These are phyloP conservation scores for Quercus ilex DNA, from an alignment of 306 rosid genomes.

Conservation along the genomic window DNA sequence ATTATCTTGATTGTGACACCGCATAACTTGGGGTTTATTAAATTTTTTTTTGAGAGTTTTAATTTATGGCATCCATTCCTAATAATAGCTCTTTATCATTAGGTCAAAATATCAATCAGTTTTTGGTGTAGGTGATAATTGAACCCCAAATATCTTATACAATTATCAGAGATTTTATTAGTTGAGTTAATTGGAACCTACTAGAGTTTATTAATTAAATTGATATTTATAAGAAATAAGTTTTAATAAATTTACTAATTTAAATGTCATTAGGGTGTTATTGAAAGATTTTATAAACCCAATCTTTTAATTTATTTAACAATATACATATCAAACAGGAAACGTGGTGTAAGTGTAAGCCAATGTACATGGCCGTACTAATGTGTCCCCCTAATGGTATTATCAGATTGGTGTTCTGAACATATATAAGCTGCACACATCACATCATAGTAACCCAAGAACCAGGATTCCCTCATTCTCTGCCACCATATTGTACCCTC, in stretches of 20 bases:
- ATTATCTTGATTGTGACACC: slow-evolving; percentile 39
- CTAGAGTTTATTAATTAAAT: too few relatives aligned
- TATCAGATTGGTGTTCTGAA: slow-evolving; percentile 4
- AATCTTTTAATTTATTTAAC: background rate
- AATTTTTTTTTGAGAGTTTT: too few relatives aligned
- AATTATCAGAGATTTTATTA: accelerated
- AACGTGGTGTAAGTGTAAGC: background rate
- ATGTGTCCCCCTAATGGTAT: slow-evolving; percentile 36
- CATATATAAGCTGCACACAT: slow-evolving; percentile 16
- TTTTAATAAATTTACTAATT: background rate
- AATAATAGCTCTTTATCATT: too few relatives aligned
- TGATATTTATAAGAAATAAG: background rate
- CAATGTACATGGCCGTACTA: slow-evolving; percentile 32
- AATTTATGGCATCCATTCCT: accelerated
- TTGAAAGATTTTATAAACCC: background rate
- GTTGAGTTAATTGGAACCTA: too few relatives aligned
- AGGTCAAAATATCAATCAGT: accelerated
- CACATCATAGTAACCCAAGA: slow-evolving; percentile 31
- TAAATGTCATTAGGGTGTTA: background rate
- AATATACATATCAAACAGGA: background rate
- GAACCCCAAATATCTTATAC: too few relatives aligned
- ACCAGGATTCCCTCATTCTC: slow-evolving; percentile 22
- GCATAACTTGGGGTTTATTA: slow-evolving; percentile 3
- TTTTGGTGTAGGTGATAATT: accelerated
- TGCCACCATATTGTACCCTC: slow-evolving; percentile 6